Evolutionary conservation across 495 filamentous ascomycete genomes (phyloP).

Genomic region (Podospora didyma): DNA sequence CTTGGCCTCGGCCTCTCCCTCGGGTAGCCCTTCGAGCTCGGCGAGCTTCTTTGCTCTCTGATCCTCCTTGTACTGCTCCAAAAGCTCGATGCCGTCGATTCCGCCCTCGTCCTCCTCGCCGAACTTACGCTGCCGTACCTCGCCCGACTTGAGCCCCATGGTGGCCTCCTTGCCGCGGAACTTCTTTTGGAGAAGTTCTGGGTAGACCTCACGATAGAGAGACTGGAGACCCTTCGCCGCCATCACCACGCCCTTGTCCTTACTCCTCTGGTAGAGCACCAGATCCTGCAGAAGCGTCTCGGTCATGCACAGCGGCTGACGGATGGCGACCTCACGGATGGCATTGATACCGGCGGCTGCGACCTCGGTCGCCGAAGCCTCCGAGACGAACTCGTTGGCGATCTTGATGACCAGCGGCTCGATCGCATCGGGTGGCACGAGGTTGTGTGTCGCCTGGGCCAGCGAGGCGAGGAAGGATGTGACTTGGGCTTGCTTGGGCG

Average conservation of each 20-base stretch:
- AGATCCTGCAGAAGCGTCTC: constrained; percentile 94
- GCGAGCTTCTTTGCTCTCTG: constrained; percentile 67
- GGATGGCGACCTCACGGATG: constrained; percentile 87
- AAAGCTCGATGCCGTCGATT: constrained; percentile 88
- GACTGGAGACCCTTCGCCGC: constrained; percentile 86
- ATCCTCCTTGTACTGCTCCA: constrained; percentile 92
- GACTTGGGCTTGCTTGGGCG: constrained; percentile 86
- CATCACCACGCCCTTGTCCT: constrained; percentile 98
- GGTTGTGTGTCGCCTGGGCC: constrained; percentile 84
- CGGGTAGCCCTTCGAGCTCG: constrained; percentile 57
- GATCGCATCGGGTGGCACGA: constrained; percentile 89
- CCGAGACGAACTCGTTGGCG: constrained; percentile 95
- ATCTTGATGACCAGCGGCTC: constrained; percentile 93
- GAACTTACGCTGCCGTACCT: constrained; percentile 66
- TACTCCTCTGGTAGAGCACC: constrained; percentile 92
- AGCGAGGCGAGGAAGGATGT: constrained; percentile 92
- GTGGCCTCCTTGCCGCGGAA: constrained; percentile 92
- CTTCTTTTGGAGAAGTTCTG: constrained; percentile 83
- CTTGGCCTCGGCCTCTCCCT: constrained; percentile 26
- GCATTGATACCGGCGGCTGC: constrained; percentile 90
- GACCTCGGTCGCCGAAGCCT: constrained; percentile 86
- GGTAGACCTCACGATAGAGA: constrained; percentile 84
- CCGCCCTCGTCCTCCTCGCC: constrained; percentile 74
- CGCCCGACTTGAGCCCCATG: constrained; percentile 69
- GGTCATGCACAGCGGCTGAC: constrained; percentile 93